Percentiles rank a stretch among this genome's conserved stretches.
These are phyloP conservation scores for Erythrobasidium yunnanense DNA, from an alignment of 768 basidiomycete species.

Conservation along the genomic window DNA sequence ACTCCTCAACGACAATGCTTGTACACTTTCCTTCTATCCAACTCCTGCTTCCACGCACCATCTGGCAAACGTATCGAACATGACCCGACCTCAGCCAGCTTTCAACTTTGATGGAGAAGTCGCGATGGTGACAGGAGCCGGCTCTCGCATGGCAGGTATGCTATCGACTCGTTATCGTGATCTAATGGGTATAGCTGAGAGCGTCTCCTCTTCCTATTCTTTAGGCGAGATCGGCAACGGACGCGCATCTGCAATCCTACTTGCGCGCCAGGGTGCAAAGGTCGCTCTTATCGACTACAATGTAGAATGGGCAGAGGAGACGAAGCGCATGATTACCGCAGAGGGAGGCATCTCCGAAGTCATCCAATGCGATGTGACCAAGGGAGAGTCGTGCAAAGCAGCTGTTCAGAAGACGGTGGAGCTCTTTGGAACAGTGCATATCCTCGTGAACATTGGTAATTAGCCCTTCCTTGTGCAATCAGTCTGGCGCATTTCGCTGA, in stretches of 20 bases:
- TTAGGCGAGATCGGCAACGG: neutral
- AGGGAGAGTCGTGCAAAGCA: neutral
- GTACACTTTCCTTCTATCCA: too few relatives aligned
- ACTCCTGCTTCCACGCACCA: too few relatives aligned
- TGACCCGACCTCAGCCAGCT: neutral
- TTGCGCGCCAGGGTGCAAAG: conserved; percentile 1
- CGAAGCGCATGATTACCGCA: neutral
- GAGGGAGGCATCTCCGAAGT: conserved; percentile 1
- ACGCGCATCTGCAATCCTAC: neutral
- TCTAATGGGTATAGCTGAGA: too few relatives aligned
- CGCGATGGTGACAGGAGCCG: neutral
- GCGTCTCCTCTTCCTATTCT: too few relatives aligned
- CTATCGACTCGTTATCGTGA: neutral
- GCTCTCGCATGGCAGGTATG: conserved; percentile 1
- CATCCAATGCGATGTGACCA: neutral
- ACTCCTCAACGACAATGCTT: too few relatives aligned
- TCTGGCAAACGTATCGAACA: too few relatives aligned
- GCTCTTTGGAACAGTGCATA: neutral
- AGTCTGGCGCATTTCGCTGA: too few relatives aligned
- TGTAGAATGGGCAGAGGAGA: conserved; percentile 3
- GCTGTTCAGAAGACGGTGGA: neutral
- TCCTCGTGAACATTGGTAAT: neutral
- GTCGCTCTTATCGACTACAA: conserved; percentile 1
- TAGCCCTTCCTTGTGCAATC: neutral
- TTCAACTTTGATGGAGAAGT: neutral